Conservation (phyloP, 345 rosid genomes). For the Salix caprea region DNA sequence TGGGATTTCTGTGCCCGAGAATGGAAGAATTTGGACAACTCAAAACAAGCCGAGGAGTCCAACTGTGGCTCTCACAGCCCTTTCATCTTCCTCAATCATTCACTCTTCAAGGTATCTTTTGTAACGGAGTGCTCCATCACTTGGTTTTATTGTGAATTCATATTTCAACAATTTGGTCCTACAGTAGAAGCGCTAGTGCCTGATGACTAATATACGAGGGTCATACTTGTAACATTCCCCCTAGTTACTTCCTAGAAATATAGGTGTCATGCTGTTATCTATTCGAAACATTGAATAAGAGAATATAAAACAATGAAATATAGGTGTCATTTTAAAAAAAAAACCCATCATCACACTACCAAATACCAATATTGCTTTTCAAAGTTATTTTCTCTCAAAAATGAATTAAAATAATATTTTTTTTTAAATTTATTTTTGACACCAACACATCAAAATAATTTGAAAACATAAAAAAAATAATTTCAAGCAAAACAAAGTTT, state of each 20-base stretch:
- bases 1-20: constrained; percentile 25
- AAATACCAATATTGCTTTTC: too few species aligned
- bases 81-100: constrained; percentile 12
- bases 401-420: too few species aligned
- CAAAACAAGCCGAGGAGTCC: constrained; percentile 30
- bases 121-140: constrained; percentile 12
- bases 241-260: not conserved
- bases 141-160: not conserved
- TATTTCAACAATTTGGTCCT: not conserved
- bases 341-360: too few species aligned
- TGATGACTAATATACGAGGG: not conserved
- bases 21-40: constrained; percentile 33
- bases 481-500: too few species aligned
- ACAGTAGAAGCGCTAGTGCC: not conserved
- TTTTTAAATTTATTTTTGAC: too few species aligned
- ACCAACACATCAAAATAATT: too few species aligned
- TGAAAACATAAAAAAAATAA: too few species aligned
- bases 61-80: constrained; percentile 34
- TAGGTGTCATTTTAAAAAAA: too few species aligned
- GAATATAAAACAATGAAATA: too few species aligned
- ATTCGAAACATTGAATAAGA: too few species aligned
- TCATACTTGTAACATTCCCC: not conserved
- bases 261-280: too few species aligned
- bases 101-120: constrained; percentile 50
- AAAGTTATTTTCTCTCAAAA: too few species aligned